phyloP scores from a whole-genome alignment of 805 yeast species.

The Saturnispora gosingensis region DNA sequence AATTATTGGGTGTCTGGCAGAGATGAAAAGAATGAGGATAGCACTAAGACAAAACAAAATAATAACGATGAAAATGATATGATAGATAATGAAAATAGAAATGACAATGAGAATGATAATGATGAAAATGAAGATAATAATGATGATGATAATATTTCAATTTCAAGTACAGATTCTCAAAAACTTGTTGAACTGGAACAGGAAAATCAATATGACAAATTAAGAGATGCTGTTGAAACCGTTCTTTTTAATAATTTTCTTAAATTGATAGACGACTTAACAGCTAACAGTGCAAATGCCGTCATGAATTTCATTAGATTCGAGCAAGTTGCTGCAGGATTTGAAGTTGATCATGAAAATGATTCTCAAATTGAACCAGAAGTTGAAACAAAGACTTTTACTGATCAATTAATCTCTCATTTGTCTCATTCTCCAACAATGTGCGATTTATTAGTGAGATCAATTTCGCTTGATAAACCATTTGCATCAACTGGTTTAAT shows the following conservation, averaged over 20 bases:
- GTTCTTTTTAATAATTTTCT: slow-evolving; percentile 42
- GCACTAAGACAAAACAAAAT: neutral
- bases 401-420: slow-evolving; percentile 67
- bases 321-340: slow-evolving; percentile 18
- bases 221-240: slow-evolving; percentile 22
- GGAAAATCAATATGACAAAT: slow-evolving; percentile 20
- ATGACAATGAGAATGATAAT: slow-evolving; percentile 10
- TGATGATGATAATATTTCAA: slow-evolving; percentile 23
- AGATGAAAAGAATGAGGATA: neutral
- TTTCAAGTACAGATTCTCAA: slow-evolving; percentile 12
- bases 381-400: slow-evolving; percentile 33
- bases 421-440: slow-evolving; percentile 75
- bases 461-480: slow-evolving; percentile 86
- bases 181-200: slow-evolving; percentile 12
- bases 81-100: slow-evolving; percentile 4
- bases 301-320: slow-evolving; percentile 59
- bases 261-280: slow-evolving; percentile 75
- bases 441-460: slow-evolving; percentile 79
- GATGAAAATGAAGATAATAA: slow-evolving; percentile 14
- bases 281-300: slow-evolving; percentile 74
- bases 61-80: slow-evolving; percentile 1
- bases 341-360: neutral
- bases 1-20: slow-evolving; percentile 13
- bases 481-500: slow-evolving; percentile 82
- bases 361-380: neutral